Evolutionary conservation across 2,329 filamentous ascomycete species (phyloP), one percentile per base, ranked within the genome.

Genomic region (Stemphylium vesicarium): DNA sequence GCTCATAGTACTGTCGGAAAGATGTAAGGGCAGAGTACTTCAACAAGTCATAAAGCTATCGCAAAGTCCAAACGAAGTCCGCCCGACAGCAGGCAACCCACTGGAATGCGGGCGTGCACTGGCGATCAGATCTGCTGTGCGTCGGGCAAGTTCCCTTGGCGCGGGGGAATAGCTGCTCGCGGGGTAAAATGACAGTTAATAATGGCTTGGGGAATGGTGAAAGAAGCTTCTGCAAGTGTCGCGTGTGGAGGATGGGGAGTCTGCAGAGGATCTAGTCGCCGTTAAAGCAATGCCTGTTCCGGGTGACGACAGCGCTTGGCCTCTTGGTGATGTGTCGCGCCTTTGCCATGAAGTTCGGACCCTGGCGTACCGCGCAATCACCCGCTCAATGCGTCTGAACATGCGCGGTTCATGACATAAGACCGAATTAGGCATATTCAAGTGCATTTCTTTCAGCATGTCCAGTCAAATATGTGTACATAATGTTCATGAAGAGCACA

Each of bases 1-100:
- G 60, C 70, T 73, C 73, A 76, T 76, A 46, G 56, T 68, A 59
- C 59, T 60, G 57, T 62, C 39, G 50, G 33, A 56, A 36, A 43
- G 22, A 42, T 52, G 49, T 55, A 42, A 57, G 57, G 62, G 57
- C 60, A 62, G 59, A 60, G 62, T 26, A 63, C 57, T 59, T 44
- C 29, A 41, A 53, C 47, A 56, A 64, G 57, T 53, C 60, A 60
- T 49, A 59, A 57, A 42, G 57, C 58, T 66, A 64, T 54, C 63
- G 44, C 35, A 16, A 48, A 62, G 59, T 49, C 48, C 59, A 56
- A 60, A 47, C 50, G 43, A 49, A 57, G 43, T 52, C 53, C 33
- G 51, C 38, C 47, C 44, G 53, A n/a, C 12, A 9, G 18, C 56
- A 54, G 59, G 35, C 60, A 54, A 53, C 60, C 63, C 62, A 65